These are phyloP conservation scores for Amanita rimosa DNA, from an alignment of 768 basidiomycete species.

Conservation along the genomic window DNA sequence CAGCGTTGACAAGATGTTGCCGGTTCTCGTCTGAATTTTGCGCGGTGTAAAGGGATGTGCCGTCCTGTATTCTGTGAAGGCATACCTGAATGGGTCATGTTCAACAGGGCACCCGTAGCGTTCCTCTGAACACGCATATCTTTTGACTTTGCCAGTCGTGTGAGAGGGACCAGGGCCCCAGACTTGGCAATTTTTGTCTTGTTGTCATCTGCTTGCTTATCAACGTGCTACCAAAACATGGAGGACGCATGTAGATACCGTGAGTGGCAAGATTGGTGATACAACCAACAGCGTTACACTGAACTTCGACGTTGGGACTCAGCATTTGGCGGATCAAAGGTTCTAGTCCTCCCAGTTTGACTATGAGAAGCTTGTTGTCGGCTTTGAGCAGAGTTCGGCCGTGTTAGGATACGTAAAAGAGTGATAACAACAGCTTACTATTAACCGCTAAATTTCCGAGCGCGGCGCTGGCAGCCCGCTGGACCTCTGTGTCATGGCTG, in stretches of 20 bases:
- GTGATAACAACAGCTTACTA: conserved; percentile 44
- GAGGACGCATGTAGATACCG: conserved; percentile 38
- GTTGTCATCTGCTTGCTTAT: conserved; percentile 73
- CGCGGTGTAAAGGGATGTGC: conserved; percentile 1
- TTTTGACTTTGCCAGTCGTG: conserved; percentile 91
- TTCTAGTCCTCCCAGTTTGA: conserved; percentile 94
- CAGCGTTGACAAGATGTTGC: conserved; percentile 96
- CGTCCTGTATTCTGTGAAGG: neutral
- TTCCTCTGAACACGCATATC: conserved; percentile 99
- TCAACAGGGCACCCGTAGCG: conserved; percentile 93
- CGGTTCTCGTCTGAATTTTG: conserved; percentile 81
- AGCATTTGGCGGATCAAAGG: conserved; percentile 99
- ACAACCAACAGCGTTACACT: conserved; percentile 99
- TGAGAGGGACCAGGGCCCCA: conserved; percentile 94
- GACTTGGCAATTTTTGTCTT: conserved; percentile 99
- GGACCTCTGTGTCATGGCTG: conserved; percentile 97
- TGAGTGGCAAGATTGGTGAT: conserved; percentile 98
- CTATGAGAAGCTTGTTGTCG: conserved; percentile 98
- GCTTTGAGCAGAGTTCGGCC: conserved; percentile 33
- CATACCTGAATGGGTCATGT: conserved; percentile 98
- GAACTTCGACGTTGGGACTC: conserved; percentile 96
- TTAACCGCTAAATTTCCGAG: conserved; percentile 97
- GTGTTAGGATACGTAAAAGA: conserved; percentile 2
- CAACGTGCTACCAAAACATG: conserved; percentile 7
- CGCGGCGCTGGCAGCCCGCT: conserved; percentile 95